Conservation (phyloP, 495 filamentous ascomycete genomes). For the Symbiotaphrina buchneri region DNA sequence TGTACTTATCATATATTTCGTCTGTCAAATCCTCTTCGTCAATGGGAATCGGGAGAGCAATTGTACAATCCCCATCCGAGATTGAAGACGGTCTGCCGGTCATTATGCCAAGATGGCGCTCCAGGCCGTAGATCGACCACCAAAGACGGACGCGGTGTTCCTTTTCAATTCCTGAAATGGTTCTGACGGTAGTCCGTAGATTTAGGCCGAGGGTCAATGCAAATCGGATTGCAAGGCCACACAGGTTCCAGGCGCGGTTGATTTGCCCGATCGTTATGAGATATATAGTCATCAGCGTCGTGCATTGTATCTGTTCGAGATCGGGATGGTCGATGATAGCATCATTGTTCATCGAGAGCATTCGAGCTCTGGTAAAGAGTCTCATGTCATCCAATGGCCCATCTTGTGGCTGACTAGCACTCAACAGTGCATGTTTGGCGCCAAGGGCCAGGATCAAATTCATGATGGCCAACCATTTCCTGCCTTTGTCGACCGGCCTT, state of each 20-base stretch:
- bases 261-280: slow-evolving; percentile 31
- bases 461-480: slow-evolving; percentile 30
- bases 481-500: slow-evolving; percentile 17
- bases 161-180: slow-evolving; percentile 24
- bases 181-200: slow-evolving; percentile 26
- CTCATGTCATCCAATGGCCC: slow-evolving; percentile 26
- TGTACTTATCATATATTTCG: too few species aligned
- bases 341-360: slow-evolving; percentile 25
- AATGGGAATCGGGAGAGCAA: slow-evolving; percentile 29
- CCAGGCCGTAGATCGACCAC: slow-evolving; percentile 35
- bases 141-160: slow-evolving; percentile 35
- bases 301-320: slow-evolving; percentile 32
- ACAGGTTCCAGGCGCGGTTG: slow-evolving; percentile 37
- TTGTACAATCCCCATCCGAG: slow-evolving; percentile 26
- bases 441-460: slow-evolving; percentile 43
- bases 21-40: slow-evolving; percentile 26
- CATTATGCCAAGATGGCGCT: slow-evolving; percentile 30
- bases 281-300: slow-evolving; percentile 35
- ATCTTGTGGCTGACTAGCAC: slow-evolving; percentile 17
- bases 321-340: slow-evolving; percentile 28
- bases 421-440: slow-evolving; percentile 24
- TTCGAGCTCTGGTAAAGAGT: slow-evolving; percentile 30
- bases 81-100: slow-evolving; percentile 38
- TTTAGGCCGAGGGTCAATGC: slow-evolving; percentile 37
- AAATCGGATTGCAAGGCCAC: slow-evolving; percentile 30